phyloP scores from a whole-genome alignment of 331 rosid species.

The Cydonia oblonga region DNA sequence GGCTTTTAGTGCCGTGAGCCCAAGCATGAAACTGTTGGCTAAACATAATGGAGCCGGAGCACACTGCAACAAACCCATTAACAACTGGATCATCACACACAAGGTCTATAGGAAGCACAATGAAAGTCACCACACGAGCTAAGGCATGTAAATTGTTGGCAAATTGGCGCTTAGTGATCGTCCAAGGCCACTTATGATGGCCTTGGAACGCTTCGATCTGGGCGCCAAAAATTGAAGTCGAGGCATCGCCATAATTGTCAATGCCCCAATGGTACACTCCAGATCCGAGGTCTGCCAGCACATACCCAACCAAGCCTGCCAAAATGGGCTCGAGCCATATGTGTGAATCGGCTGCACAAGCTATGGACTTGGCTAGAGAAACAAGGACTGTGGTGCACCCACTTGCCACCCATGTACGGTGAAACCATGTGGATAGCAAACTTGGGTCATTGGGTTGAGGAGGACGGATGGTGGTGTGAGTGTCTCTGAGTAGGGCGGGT shows the following conservation, averaged over 20 bases:
- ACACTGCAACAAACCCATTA: constrained; percentile 53
- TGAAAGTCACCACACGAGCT: constrained; percentile 47
- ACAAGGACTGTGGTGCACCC: constrained; percentile 32
- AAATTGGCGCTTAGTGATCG: constrained; percentile 67
- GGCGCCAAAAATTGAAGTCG: constrained; percentile 56
- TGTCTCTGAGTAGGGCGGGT: not conserved
- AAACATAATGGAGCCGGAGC: constrained; percentile 72
- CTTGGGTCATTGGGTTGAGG: constrained; percentile 24
- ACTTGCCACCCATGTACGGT: constrained; percentile 40
- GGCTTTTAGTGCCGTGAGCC: constrained; percentile 80
- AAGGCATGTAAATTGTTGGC: constrained; percentile 68
- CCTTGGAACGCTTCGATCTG: constrained; percentile 89
- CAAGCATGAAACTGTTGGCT: constrained; percentile 96
- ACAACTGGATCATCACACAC: constrained; percentile 37
- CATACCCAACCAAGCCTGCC: constrained; percentile 46
- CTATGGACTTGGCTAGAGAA: constrained; percentile 30
- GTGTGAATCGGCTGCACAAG: constrained; percentile 23
- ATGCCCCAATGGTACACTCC: constrained; percentile 85
- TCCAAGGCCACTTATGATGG: constrained; percentile 88
- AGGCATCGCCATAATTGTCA: constrained; percentile 55
- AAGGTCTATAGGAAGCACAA: constrained; percentile 54
- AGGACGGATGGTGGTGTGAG: constrained; percentile 1
- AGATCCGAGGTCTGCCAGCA: constrained; percentile 68
- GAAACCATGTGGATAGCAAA: constrained; percentile 32
- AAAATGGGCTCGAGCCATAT: constrained; percentile 29